These are phyloP conservation scores for Lumnitzera racemosa DNA, from an alignment of 345 rosid genomes.

Conservation along the genomic window DNA sequence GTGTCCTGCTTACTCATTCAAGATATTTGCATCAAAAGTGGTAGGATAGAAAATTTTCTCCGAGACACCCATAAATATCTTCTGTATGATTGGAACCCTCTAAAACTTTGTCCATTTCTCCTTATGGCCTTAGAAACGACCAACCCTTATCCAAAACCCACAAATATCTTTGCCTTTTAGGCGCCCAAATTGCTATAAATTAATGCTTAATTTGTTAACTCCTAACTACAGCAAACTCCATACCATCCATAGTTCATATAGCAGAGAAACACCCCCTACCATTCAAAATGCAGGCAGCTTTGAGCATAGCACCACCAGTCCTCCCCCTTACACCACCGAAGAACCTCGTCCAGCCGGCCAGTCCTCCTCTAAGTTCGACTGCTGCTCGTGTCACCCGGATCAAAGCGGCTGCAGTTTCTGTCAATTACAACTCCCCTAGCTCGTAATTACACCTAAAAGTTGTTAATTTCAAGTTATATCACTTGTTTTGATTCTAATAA, in stretches of 20 bases:
- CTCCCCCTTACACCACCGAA: constrained; percentile 17
- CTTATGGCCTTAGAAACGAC: neutral
- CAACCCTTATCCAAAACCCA: constrained; percentile 13
- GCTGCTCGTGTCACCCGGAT: constrained; percentile 5
- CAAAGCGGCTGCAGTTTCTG: constrained; percentile 25
- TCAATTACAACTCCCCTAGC: constrained; percentile 40
- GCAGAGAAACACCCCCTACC: neutral
- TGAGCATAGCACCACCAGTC: constrained; percentile 18
- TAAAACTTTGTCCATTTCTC: constrained; percentile 6
- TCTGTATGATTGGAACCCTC: constrained; percentile 14
- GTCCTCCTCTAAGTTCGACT: constrained; percentile 10
- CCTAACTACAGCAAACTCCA: neutral
- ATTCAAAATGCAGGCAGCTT: constrained; percentile 33
- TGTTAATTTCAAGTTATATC: no score
- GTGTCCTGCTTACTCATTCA: no score
- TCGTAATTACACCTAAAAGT: constrained; percentile 27
- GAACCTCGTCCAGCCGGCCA: constrained; percentile 7
- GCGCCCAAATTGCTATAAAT: constrained; percentile 10
- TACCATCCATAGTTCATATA: neutral
- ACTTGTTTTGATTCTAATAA: no score
- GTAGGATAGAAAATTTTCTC: neutral
- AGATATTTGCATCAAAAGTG: neutral
- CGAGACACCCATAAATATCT: constrained; percentile 14
- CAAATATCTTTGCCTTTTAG: constrained; percentile 14
- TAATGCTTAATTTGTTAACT: neutral